Base-by-base conservation (phyloP, 371 early-diverging fungal genomes). In the Mortierella sp. region DNA sequence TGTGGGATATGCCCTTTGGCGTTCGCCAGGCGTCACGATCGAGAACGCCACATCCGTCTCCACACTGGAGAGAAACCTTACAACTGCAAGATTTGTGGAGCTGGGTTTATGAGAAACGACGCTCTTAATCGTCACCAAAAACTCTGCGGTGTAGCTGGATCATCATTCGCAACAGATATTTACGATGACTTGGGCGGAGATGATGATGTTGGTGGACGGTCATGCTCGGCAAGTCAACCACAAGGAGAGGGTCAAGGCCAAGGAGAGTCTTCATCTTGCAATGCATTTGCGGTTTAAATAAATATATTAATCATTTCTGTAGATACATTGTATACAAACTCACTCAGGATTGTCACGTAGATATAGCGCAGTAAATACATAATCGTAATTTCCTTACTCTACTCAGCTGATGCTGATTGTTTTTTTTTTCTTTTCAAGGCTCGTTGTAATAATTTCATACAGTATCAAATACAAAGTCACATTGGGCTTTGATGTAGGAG, bases 21-120 rank as follows among this genome's bases (percentile, higher is more conserved):
- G 2, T 94, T 94, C 86, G 89, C 91, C 11, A 87, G 94, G 7
- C 89, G 91, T 47, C 92, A 94, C 71, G 93, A 97, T 78, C 86
- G 95, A 22, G 95, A 95, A 67, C 86, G 97, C 7, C 96, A 96
- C 81, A 63, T 78, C 0, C 89, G 91, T 32, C 83, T 92, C 19
- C 92, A 92, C 58, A 84, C 83, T 66, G 92, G 92, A 16, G 77
- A 88, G 61, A 91, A 89, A 72, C 89, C 91, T 8, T 90, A 86
- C 67, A 63, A 73, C 2, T 93, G 93, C 62, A 64, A 74, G 9
- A 69, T 84, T 53, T 96, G 96, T 65, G 74, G 83, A 19, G 93
- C 90, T 61, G 77, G 88, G 0, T 95, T 96, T 85, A 91, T 94
- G 66, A 84, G 96, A 58, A 90, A 88, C 61, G 96, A 96, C 71